A percentile compares a stretch with the other conserved stretches of the same genome.
phyloP scores from a whole-genome alignment of 192 early-diverging fungal genomes.

The Linnemannia exigua region DNA sequence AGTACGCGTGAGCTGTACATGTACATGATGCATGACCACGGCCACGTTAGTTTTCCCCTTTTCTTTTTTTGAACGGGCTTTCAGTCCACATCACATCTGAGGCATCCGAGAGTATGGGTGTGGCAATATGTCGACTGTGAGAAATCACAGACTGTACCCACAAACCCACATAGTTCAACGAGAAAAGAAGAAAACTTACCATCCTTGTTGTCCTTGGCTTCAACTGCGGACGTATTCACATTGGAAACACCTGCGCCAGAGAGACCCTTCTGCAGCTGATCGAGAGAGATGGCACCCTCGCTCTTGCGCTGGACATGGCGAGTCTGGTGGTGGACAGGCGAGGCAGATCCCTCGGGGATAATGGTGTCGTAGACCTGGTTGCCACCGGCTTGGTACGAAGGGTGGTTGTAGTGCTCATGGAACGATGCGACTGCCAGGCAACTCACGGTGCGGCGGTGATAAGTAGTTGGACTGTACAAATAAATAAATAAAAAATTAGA shows the following conservation, averaged over 20 bases:
- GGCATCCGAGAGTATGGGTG: not conserved
- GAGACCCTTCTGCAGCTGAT: slow-evolving; percentile 42
- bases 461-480: slow-evolving; percentile 22
- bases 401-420: slow-evolving; percentile 47
- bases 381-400: slow-evolving; percentile 22
- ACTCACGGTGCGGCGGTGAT: slow-evolving; percentile 54
- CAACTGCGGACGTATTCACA: not conserved
- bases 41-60: not conserved
- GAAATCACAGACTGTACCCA: not conserved
- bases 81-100: not conserved
- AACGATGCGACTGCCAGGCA: slow-evolving; percentile 51
- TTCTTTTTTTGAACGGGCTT: not conserved
- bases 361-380: slow-evolving; percentile 39
- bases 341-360: slow-evolving; percentile 40
- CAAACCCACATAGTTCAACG: not conserved
- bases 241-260: slow-evolving; percentile 26
- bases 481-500: not conserved
- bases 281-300: slow-evolving; percentile 46
- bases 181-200: not conserved
- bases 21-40: slow-evolving; percentile 4
- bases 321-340: slow-evolving; percentile 44
- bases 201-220: slow-evolving; percentile 17
- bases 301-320: slow-evolving; percentile 48
- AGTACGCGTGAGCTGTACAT: slow-evolving; percentile 2
- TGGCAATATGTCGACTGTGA: slow-evolving; percentile 1